Conservation (phyloP, 148 eudicot genomes). For the Amaranthus palmeri region DNA sequence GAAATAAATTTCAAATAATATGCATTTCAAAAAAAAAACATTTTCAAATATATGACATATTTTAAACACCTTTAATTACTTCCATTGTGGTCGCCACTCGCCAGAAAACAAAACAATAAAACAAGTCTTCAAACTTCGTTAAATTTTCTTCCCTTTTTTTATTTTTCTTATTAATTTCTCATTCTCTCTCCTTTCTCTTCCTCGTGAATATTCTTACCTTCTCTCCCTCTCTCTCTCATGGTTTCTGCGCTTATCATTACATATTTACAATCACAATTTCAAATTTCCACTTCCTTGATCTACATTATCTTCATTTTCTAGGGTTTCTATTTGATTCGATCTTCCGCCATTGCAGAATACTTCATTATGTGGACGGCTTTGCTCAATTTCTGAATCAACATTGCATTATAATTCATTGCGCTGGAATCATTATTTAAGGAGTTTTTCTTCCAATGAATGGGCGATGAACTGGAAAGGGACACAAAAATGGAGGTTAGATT, state of each 20-base stretch:
- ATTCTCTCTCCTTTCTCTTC: not conserved
- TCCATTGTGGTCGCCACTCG: too few relatives aligned
- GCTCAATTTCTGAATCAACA: not conserved
- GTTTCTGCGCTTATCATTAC: conserved; percentile 21
- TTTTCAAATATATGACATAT: too few relatives aligned
- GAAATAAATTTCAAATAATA: too few relatives aligned
- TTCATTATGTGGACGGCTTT: not conserved
- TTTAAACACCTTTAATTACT: too few relatives aligned
- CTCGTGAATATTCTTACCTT: not conserved
- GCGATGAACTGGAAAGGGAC: conserved; percentile 45
- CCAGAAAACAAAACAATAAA: too few relatives aligned
- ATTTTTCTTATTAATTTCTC: not conserved
- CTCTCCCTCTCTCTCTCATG: conserved; percentile 15
- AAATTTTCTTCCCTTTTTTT: not conserved
- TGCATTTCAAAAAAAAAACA: too few relatives aligned
- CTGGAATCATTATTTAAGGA: not conserved
- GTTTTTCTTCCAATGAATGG: conserved; percentile 21
- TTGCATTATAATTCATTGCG: too few relatives aligned
- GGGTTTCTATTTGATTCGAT: conserved; percentile 21
- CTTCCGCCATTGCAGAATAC: not conserved
- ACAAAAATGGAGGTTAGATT: conserved; percentile 81
- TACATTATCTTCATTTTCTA: conserved; percentile 6
- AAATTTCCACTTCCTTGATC: conserved; percentile 16
- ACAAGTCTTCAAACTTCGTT: not conserved
- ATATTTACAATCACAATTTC: not conserved